Base-by-base conservation (phyloP, 2,329 filamentous ascomycete species). In the Fusarium solani-melongenae region DNA sequence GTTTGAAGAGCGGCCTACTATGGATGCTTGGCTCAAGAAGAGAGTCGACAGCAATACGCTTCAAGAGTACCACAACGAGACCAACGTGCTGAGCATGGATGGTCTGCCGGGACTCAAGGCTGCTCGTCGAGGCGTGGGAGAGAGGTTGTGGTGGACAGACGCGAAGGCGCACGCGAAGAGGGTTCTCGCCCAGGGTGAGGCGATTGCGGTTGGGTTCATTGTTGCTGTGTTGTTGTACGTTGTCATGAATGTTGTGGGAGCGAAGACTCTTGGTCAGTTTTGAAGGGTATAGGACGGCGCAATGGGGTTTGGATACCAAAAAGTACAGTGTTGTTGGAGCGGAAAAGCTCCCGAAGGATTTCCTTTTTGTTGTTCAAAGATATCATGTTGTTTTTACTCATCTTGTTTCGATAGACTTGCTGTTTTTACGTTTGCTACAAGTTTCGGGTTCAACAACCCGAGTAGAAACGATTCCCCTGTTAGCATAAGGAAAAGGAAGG, bases 61-160 rank as follows among this genome's bases (percentile, higher is more conserved):
- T 72, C 81, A 83, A 10, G 81, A 83, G n/a, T 93, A 92, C 75
- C 90, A 90, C 77, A 83, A 83, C 24, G 78, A 84, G 70, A 88
- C 86, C 74, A 93, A 93, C 75, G 76, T 83, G 3, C 72, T 77
- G 55, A 90, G 88, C 78, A 82, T 92, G 51, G 90, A 92, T 72
- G 89, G 88, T 2, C 81, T 92, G 22, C 88, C 89, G 0, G 90
- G 90, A 0, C 77, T 92, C 73, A 85, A 83, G 64, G 83, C 83
- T 6, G 90, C 89, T 24, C 83, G 89, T 70, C 83, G 84, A 51
- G 85, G 84, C 31, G 80, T 79, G 3, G 88, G 88, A 3, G 84
- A 90, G 80, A 81, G 79, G 67, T 65, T 89, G 44, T 84, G 83
- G 77, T 31, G 86, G 17, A 83, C 83, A 20, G 84, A 88, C 58